Evolutionary conservation across 1,284 basidiomycete species (phyloP).

Genomic region (Termitomyces sp.): DNA sequence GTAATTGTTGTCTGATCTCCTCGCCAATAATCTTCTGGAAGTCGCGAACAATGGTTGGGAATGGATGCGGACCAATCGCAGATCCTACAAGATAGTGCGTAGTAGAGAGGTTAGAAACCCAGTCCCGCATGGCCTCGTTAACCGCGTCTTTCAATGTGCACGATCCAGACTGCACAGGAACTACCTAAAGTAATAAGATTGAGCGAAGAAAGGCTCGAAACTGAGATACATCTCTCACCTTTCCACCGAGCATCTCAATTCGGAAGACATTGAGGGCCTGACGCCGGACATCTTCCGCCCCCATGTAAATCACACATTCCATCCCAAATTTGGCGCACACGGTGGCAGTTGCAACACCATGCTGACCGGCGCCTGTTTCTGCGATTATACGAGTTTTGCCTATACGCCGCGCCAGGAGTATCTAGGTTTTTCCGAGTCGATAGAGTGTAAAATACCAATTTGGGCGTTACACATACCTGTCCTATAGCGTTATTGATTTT

Average conservation of each 20-base stretch:
- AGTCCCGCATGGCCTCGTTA: conserved; percentile 95
- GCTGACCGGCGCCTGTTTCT: conserved; percentile 98
- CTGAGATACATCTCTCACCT: conserved; percentile 37
- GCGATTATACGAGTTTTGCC: conserved; percentile 98
- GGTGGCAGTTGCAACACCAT: conserved; percentile 98
- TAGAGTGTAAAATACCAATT: not conserved
- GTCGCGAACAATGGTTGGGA: conserved; percentile 98
- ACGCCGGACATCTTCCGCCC: conserved; percentile 93
- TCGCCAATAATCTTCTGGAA: conserved; percentile 95
- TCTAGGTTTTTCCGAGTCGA: conserved; percentile 58
- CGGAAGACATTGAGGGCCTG: conserved; percentile 98
- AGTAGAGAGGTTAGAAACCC: conserved; percentile 92
- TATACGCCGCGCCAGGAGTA: conserved; percentile 86
- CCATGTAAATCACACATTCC: conserved; percentile 98
- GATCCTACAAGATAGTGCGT: conserved; percentile 98
- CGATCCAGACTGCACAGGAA: conserved; percentile 93
- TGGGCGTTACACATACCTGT: conserved; percentile 44
- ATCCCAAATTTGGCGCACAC: conserved; percentile 96
- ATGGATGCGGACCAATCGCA: conserved; percentile 96
- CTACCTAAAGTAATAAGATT: conserved; percentile 47
- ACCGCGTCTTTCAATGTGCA: conserved; percentile 97
- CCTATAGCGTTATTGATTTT: conserved; percentile 97
- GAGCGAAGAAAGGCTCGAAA: not conserved
- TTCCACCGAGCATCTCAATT: conserved; percentile 95
- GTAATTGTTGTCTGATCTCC: conserved; percentile 90